These are phyloP conservation scores for Cladosporium sp. DNA, from an alignment of 2,329 filamentous ascomycete species.

Conservation along the genomic window DNA sequence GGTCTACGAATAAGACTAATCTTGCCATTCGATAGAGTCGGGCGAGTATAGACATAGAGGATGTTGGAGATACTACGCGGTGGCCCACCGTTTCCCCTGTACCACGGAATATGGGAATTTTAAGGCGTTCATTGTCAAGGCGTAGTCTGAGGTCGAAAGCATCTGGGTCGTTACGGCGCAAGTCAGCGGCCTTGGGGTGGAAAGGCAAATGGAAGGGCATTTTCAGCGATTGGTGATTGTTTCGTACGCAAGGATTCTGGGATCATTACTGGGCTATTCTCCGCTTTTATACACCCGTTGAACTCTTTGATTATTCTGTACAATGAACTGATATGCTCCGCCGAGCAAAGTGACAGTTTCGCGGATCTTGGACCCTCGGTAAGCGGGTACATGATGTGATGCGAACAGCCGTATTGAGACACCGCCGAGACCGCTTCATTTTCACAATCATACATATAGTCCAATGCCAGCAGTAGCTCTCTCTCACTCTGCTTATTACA, in stretches of 20 bases:
- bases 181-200: neutral
- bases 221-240: neutral
- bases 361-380: neutral
- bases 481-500: too few species aligned
- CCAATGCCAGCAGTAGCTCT: neutral
- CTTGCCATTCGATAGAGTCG: neutral
- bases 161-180: neutral
- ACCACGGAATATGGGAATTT: neutral
- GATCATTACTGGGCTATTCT: neutral
- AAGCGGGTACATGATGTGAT: neutral
- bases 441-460: neutral
- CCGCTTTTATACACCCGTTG: neutral
- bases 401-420: neutral
- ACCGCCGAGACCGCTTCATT: neutral
- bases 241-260: neutral
- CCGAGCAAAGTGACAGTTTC: neutral
- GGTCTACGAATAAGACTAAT: slow-evolving; percentile 15
- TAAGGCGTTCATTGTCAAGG: neutral
- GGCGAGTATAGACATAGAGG: neutral
- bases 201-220: slow-evolving; percentile 2
- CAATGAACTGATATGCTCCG: too few species aligned
- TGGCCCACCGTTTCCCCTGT: too few species aligned
- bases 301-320: neutral
- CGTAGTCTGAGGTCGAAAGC: neutral
- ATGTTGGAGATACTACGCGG: neutral